Evolutionary conservation across 495 filamentous ascomycete genomes (phyloP).

Genomic region (Physcia stellaris): DNA sequence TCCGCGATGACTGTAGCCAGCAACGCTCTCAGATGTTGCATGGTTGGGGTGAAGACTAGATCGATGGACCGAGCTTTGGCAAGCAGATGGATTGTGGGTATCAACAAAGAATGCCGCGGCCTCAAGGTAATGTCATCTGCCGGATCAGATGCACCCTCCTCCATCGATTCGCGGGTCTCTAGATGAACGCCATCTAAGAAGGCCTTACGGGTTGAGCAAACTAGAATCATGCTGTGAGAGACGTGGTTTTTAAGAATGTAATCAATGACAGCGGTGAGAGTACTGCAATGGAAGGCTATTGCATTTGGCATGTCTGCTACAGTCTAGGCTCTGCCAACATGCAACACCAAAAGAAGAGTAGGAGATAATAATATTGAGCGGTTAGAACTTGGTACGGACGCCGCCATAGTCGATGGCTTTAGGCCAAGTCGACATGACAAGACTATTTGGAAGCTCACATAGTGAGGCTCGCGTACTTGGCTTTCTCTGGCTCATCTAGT

Average conservation of each 20-base stretch:
- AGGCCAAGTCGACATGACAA: too few species aligned
- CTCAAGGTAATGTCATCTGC: constrained; percentile 6
- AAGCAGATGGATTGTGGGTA: constrained; percentile 55
- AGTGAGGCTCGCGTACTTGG: too few species aligned
- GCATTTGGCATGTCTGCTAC: too few species aligned
- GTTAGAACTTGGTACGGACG: too few species aligned
- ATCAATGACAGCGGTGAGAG: too few species aligned
- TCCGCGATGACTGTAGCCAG: constrained; percentile 38
- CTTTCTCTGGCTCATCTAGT: too few species aligned
- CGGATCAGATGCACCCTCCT: not conserved
- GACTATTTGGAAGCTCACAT: too few species aligned
- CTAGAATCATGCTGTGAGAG: constrained; percentile 45
- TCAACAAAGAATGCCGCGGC: constrained; percentile 30
- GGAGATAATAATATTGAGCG: too few species aligned
- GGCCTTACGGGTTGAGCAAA: constrained; percentile 51
- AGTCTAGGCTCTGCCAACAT: too few species aligned
- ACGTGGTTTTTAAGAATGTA: constrained; percentile 43
- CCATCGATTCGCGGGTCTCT: not conserved
- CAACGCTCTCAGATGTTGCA: constrained; percentile 66
- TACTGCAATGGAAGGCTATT: too few species aligned
- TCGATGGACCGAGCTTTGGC: constrained; percentile 51
- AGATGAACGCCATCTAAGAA: constrained; percentile 42
- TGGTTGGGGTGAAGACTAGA: constrained; percentile 55
- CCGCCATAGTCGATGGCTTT: too few species aligned
- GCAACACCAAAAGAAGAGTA: too few species aligned